phyloP scores from a whole-genome alignment of 2,329 filamentous ascomycete species.

The Colletotrichum tofieldiae region DNA sequence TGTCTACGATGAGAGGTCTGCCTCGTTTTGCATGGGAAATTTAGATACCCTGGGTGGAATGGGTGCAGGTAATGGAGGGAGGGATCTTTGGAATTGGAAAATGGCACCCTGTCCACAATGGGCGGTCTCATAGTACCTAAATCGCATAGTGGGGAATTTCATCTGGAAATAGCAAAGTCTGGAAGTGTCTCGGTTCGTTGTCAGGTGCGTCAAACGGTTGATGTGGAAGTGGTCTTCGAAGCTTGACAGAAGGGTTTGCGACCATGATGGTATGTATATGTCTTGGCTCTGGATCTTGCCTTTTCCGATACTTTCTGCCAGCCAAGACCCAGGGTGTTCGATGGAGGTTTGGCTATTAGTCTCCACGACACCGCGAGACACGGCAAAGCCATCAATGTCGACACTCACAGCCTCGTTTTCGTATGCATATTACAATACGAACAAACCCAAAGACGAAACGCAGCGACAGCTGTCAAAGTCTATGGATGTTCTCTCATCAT shows the following conservation, averaged over 20 bases:
- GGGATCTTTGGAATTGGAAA: slow-evolving; percentile 6
- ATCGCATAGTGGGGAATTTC: not conserved
- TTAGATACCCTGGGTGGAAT: slow-evolving; percentile 40
- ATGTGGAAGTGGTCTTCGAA: not conserved
- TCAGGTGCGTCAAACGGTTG: not conserved
- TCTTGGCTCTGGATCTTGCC: not conserved
- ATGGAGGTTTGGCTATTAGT: too few species aligned
- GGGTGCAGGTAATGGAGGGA: slow-evolving; percentile 29
- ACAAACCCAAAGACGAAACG: not conserved
- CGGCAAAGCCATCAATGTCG: not conserved
- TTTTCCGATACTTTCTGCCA: not conserved
- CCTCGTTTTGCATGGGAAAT: slow-evolving; percentile 27
- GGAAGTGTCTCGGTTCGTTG: not conserved
- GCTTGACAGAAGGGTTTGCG: not conserved
- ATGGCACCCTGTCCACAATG: slow-evolving; percentile 12
- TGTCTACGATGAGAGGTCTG: slow-evolving; percentile 7
- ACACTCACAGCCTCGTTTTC: too few species aligned
- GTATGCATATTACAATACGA: not conserved
- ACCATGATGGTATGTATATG: not conserved
- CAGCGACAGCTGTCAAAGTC: not conserved
- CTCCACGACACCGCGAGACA: not conserved
- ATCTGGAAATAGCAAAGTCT: not conserved
- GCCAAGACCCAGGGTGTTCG: not conserved
- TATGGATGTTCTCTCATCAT: not conserved
- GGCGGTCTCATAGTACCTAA: slow-evolving; percentile 25